phyloP scores from a whole-genome alignment of 768 basidiomycete species.

The Suillus weaverae region DNA sequence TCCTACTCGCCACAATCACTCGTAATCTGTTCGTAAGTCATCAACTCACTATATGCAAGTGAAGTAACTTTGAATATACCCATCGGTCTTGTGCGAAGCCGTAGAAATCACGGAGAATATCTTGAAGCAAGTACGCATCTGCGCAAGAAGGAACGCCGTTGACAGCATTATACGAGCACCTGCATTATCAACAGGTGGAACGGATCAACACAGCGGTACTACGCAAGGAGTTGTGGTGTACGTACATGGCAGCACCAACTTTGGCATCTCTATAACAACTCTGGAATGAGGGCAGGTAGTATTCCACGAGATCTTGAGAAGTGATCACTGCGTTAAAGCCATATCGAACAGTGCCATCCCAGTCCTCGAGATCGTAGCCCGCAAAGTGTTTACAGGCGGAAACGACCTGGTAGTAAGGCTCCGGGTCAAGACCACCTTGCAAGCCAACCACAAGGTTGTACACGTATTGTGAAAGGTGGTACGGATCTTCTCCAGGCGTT shows the following conservation, averaged over 20 bases:
- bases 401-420: slow-evolving; percentile 49
- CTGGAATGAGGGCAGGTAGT: slow-evolving; percentile 57
- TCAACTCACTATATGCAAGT: background rate
- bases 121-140: slow-evolving; percentile 51
- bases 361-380: slow-evolving; percentile 58
- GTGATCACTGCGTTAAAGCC: slow-evolving; percentile 56
- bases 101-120: slow-evolving; percentile 51
- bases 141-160: slow-evolving; percentile 61
- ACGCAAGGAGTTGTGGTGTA: background rate
- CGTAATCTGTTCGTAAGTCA: slow-evolving; percentile 25
- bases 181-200: background rate
- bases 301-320: slow-evolving; percentile 55
- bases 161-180: slow-evolving; percentile 61
- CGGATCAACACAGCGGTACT: background rate
- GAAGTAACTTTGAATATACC: slow-evolving; percentile 30
- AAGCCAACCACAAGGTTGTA: slow-evolving; percentile 53
- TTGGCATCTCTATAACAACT: slow-evolving; percentile 61
- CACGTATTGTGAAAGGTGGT: slow-evolving; percentile 52
- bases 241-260: slow-evolving; percentile 53
- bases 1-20: slow-evolving; percentile 52
- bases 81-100: slow-evolving; percentile 52
- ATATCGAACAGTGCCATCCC: slow-evolving; percentile 50
- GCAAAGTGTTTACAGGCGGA: slow-evolving; percentile 65
- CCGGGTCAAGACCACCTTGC: slow-evolving; percentile 57
- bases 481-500: slow-evolving; percentile 62